Base-by-base conservation (phyloP, 2,329 filamentous ascomycete genomes). In the Aspergillus nomiae region DNA sequence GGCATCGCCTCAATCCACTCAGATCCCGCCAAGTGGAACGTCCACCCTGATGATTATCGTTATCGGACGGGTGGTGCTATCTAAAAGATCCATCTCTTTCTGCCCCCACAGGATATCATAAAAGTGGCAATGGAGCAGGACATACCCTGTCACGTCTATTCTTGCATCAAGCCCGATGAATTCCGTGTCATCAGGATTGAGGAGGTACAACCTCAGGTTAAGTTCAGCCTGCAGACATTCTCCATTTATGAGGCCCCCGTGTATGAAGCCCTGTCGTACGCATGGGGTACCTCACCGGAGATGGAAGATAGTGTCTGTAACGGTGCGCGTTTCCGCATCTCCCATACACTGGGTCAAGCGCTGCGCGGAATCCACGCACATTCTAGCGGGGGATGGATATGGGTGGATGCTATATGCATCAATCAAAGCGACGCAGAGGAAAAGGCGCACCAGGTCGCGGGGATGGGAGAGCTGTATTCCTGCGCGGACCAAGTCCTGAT, bases 71-170 rank as follows among this genome's bases (percentile, higher is more conserved):
- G 5, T 5, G 8, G 1, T 9, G 7, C 7, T 19, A 41, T 41
- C 16, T 0, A 16, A 8, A 19, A 12, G 0, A 45, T 12, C n/a
- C 3, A 0, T 24, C n/a, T 24, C n/a, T 24, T 0, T 9, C n/a
- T 21, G 9, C 41, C 2, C n/a, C n/a, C 12, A 11, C 0, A 24
- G n/a, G 12, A 21, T 12, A 24, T 24, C 2, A 45, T 12, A 11
- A n/a, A 45, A 24, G 11, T 5, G 0, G 0, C 1, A 11, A 45
- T 45, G 43, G 9, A 12, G 3, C 6, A 9, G 24, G 1, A 24
- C 0, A 46, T 7, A 7, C 21, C 10, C 43, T 0, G 4, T n/a
- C 24, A 46, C n/a, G 11, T 24, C 21, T 46, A 46, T 46, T 24
- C 43, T 0, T 10, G 2, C 21, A 46, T 46, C 11, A n/a, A 24